Evolutionary conservation across 345 rosid species (phyloP).

Genomic region (Eucalyptus polybractea): DNA sequence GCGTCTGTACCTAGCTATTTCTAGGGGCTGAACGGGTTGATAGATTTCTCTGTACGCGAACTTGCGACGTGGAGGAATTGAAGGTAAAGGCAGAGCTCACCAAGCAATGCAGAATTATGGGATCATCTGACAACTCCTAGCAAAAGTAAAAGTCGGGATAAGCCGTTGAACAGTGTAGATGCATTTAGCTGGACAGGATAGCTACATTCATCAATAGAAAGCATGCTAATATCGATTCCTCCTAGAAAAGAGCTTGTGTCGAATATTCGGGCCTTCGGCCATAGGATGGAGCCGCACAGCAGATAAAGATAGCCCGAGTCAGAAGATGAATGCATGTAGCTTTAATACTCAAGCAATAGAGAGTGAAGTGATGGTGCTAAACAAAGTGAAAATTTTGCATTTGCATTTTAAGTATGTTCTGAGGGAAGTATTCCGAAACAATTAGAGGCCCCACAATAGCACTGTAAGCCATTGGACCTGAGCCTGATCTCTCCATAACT

Average conservation of each 20-base stretch:
- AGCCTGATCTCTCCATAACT: constrained; percentile 65
- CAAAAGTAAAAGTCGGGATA: neutral
- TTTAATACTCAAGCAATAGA: neutral
- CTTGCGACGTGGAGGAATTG: neutral
- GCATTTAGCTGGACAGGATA: neutral
- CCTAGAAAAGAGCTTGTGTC: neutral
- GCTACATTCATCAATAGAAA: neutral
- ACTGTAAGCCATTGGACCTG: constrained; percentile 34
- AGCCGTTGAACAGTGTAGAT: neutral
- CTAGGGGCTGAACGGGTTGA: neutral
- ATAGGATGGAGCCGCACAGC: neutral
- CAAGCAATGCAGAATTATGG: neutral
- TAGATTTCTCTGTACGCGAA: neutral
- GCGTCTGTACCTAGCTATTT: neutral
- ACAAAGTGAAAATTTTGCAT: neutral
- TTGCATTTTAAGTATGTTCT: constrained; percentile 38
- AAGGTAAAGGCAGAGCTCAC: neutral
- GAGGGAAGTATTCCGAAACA: constrained; percentile 69
- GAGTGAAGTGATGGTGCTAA: neutral
- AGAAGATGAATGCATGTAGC: neutral
- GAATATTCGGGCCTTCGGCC: neutral
- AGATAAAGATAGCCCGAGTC: neutral
- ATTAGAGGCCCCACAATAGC: constrained; percentile 59
- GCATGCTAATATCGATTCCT: neutral
- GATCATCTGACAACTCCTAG: neutral